Evolutionary conservation across 345 rosid genomes (phyloP), one percentile per base, ranked within the genome.

Genomic region (Camelina neglecta): DNA sequence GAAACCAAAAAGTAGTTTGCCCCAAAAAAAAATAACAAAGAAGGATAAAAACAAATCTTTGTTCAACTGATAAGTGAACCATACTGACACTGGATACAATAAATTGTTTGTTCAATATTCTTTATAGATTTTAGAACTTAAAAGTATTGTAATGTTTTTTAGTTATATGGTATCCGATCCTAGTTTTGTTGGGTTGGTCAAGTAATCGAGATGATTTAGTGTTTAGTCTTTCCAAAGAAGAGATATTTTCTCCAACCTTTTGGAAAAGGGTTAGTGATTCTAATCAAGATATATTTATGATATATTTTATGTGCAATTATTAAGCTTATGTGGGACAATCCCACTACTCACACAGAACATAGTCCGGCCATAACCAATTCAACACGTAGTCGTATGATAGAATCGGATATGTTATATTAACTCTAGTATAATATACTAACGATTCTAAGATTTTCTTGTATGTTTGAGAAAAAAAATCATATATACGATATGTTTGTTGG

Each of bases 281-380:
- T 42, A 61, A 69, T 75, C 74, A 44, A 42, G 16, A 60, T 35
- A 23, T 54, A 20, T 7, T 63, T 55, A 45, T 35, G 29, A 49
- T 42, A 54, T 69, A 53, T 35, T 42, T 44, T 51, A 5, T 29
- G 42, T 62, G 69, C 70, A 62, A 69, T 76, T 23, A 76, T 70
- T 69, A 76, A 76, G 71, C 16, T 63, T n/a, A 9, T 63, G 51
- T 76, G 75, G 75, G 71, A 42, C 75, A 63, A 63, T 54, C 71
- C 71, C 71, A 76, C 66, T 56, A 63, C 24, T 2, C 41, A 23
- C 7, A 23, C 24, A 31, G 49, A 41, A 10, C 1, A 15, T 13
- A 5, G 16, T 23, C 61, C 41, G 18, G 44, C 80, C 71, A 76
- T 59, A 51, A 63, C 56, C 7, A 60, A 12, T 51, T 51, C 33